Percentiles rank a stretch among this genome's conserved stretches.
phyloP scores from a whole-genome alignment of 1,284 basidiomycete species.

The Binderoboletus segoi region DNA sequence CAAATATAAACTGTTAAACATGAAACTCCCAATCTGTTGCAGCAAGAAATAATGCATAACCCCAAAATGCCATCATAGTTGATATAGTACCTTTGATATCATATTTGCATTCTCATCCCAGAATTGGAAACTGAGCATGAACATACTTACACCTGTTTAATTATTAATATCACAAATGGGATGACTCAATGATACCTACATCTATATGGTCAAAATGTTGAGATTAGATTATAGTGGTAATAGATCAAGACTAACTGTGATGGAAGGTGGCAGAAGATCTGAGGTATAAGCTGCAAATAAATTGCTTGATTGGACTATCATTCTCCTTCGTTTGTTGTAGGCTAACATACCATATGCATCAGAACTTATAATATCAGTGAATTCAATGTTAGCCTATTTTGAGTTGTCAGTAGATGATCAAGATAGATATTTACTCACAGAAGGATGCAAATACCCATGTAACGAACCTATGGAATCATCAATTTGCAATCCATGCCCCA shows the following conservation, averaged over 20 bases:
- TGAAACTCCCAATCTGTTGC: conserved; percentile 2
- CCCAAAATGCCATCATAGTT: neutral
- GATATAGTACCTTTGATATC: neutral
- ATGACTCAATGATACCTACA: neutral
- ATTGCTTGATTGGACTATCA: too few species aligned
- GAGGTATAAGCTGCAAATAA: too few species aligned
- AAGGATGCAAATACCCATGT: too few species aligned
- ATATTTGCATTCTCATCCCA: neutral
- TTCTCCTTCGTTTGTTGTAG: too few species aligned
- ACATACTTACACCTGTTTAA: conserved; percentile 2
- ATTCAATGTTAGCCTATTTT: too few species aligned
- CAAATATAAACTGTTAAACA: neutral
- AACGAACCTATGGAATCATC: too few species aligned
- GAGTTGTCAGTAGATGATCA: too few species aligned
- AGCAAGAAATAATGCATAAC: neutral
- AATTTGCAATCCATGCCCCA: too few species aligned
- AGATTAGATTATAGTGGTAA: neutral
- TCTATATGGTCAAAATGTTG: neutral
- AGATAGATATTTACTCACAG: too few species aligned
- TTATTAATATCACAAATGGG: neutral
- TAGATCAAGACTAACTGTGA: neutral
- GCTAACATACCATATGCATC: too few species aligned
- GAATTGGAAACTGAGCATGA: neutral
- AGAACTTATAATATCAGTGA: too few species aligned
- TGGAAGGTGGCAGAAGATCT: neutral